These are phyloP conservation scores for Aspergillus pseudoglaucus DNA, from an alignment of 2,329 filamentous ascomycete species.

Conservation along the genomic window DNA sequence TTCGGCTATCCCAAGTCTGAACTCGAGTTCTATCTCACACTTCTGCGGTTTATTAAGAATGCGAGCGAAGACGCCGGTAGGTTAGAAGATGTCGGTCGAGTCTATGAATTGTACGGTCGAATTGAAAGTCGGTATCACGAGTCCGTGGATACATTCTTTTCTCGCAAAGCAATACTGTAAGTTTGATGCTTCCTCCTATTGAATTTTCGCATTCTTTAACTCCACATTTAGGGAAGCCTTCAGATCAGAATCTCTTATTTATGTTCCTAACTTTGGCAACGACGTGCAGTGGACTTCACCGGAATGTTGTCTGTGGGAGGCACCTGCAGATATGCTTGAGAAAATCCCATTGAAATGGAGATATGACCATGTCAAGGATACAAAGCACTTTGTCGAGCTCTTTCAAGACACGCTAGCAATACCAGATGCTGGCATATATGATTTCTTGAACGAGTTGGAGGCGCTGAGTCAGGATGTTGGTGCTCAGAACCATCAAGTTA, in stretches of 20 bases:
- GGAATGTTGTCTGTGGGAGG: slow-evolving; percentile 3
- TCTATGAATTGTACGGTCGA: slow-evolving; percentile 7
- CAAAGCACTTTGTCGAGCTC: neutral
- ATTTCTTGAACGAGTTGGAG: slow-evolving; percentile 2
- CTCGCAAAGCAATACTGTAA: slow-evolving; percentile 1
- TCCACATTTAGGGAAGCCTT: neutral
- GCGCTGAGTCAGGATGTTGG: neutral
- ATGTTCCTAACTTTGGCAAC: neutral
- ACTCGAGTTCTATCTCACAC: slow-evolving; percentile 2
- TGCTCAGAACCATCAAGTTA: neutral
- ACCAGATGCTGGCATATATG: neutral
- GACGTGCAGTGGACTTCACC: neutral
- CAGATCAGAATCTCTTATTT: neutral
- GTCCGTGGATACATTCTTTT: neutral
- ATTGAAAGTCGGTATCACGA: slow-evolving; percentile 2
- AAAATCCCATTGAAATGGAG: slow-evolving; percentile 1
- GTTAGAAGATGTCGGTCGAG: neutral
- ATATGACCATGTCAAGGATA: neutral
- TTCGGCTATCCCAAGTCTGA: slow-evolving; percentile 7
- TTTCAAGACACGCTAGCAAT: slow-evolving; percentile 3
- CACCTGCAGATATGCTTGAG: neutral
- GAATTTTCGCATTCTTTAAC: neutral
- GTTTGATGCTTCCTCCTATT: neutral
- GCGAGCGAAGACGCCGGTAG: neutral
- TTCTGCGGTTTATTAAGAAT: neutral